Evolutionary conservation across 345 rosid species (phyloP), one percentile per base, ranked within the genome.

Genomic region (Acer negundo): DNA sequence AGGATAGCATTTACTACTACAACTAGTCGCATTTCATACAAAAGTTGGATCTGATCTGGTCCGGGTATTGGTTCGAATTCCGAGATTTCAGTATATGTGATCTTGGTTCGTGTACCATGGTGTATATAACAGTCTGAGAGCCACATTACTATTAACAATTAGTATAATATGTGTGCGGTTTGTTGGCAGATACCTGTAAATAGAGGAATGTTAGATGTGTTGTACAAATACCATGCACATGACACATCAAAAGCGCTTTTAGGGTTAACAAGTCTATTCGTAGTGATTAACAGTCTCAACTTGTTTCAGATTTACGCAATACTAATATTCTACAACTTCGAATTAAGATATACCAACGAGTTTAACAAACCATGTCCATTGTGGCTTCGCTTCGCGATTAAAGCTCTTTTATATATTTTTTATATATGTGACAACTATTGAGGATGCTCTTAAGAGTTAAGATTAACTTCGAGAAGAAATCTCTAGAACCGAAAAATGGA

Each of bases 221-320:
- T 84, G 70, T 82, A 86, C 85, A 51, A 77, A 10, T 73, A 78
- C 77, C 88, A 84, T 47, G 55, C 63, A 16, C 83, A 71, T 5
- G 78, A 79, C 66, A 80, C 84, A 23, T 78, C 95, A 0, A 86
- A 76, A 66, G 51, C 46, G 13, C 23, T 85, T 31, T 82, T 87
- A 17, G 85, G 84, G 31, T n/a, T 89, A 63, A 76, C 86, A 64
- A 80, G 91, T 72, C 49, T 87, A 16, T 83, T 91, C 17, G 77
- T 91, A n/a, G 84, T 89, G 40, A 46, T 87, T 19, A 87, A 83
- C 87, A 73, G 88, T 78, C 85, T 89, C 67, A 87, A 86, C 80
- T 85, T 89, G 1, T 86, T 89, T 77, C 91, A 89, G 79, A 84
- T 91, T 68, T 87, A 86, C 31, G 91, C 92, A 2, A 91, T 86